Conservation (phyloP, 352 stramenopile genomes). For the Hyaloperonospora brassicae region DNA sequence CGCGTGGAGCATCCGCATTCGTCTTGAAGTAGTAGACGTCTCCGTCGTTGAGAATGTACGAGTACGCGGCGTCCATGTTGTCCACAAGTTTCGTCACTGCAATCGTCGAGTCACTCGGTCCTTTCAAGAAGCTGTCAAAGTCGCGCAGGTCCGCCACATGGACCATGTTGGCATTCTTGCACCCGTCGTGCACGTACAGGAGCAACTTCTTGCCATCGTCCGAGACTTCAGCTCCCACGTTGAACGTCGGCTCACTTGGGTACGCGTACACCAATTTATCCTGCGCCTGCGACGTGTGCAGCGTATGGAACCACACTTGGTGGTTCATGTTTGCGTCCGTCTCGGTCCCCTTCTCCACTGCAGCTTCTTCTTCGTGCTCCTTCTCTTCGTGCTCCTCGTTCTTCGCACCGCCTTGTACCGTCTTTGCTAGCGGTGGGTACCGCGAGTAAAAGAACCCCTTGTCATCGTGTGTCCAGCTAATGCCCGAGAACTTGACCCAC, state of each 20-base stretch:
- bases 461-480: constrained; percentile 78
- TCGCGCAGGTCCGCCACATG: constrained; percentile 51
- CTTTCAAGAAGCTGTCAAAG: constrained; percentile 44
- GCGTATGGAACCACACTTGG: constrained; percentile 71
- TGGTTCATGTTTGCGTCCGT: constrained; percentile 73
- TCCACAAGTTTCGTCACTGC: constrained; percentile 74
- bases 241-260: constrained; percentile 65
- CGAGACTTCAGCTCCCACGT: constrained; percentile 55
- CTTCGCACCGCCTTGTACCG: too few relatives aligned
- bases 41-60: constrained; percentile 85
- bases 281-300: constrained; percentile 60
- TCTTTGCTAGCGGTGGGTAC: constrained; percentile 42
- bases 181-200: constrained; percentile 73
- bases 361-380: constrained; percentile 30
- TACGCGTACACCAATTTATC: constrained; percentile 76
- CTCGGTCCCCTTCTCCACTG: constrained; percentile 64
- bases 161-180: constrained; percentile 87
- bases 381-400: constrained; percentile 17
- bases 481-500: constrained; percentile 85
- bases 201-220: constrained; percentile 74
- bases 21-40: constrained; percentile 83
- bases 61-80: constrained; percentile 78
- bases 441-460: constrained; percentile 83
- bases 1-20: constrained; percentile 71
- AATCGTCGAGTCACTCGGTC: constrained; percentile 26